Percentiles rank a stretch among this genome's conserved stretches.
These are phyloP conservation scores for Sugiyamaella mastotermitis DNA, from an alignment of 805 yeast genomes.

Conservation along the genomic window DNA sequence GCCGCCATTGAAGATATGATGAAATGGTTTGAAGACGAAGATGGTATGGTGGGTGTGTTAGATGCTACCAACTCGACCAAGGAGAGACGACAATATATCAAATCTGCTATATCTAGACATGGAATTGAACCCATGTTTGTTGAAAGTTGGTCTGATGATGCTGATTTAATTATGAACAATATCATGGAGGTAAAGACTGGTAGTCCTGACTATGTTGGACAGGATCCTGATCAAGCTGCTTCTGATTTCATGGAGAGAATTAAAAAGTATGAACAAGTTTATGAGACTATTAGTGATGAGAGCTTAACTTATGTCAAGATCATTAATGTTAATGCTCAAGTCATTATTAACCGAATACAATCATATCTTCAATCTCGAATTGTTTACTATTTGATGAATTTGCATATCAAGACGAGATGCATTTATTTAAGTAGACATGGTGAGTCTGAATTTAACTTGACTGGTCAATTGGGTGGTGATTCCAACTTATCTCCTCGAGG, in stretches of 20 bases:
- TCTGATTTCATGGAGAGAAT: slow-evolving; percentile 71
- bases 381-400: slow-evolving; percentile 91
- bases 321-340: slow-evolving; percentile 82
- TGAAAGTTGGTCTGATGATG: slow-evolving; percentile 87
- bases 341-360: slow-evolving; percentile 80
- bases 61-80: slow-evolving; percentile 90
- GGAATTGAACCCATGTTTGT: slow-evolving; percentile 84
- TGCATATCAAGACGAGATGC: slow-evolving; percentile 85
- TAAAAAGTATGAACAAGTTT: slow-evolving; percentile 61
- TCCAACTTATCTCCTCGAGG: slow-evolving; percentile 82
- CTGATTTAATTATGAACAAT: slow-evolving; percentile 69
- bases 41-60: slow-evolving; percentile 84
- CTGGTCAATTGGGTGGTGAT: slow-evolving; percentile 96
- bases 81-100: slow-evolving; percentile 59
- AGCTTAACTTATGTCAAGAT: slow-evolving; percentile 75
- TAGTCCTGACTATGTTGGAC: slow-evolving; percentile 71
- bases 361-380: slow-evolving; percentile 87
- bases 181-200: slow-evolving; percentile 81
- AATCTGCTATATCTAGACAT: slow-evolving; percentile 38
- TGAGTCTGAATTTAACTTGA: slow-evolving; percentile 84
- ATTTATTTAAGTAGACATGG: slow-evolving; percentile 97
- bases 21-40: slow-evolving; percentile 74
- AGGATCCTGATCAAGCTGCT: slow-evolving; percentile 66
- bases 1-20: slow-evolving; percentile 74
- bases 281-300: slow-evolving; percentile 66